These are phyloP conservation scores for Calendula officinalis DNA, from an alignment of 129 eudicot genomes.

Conservation along the genomic window DNA sequence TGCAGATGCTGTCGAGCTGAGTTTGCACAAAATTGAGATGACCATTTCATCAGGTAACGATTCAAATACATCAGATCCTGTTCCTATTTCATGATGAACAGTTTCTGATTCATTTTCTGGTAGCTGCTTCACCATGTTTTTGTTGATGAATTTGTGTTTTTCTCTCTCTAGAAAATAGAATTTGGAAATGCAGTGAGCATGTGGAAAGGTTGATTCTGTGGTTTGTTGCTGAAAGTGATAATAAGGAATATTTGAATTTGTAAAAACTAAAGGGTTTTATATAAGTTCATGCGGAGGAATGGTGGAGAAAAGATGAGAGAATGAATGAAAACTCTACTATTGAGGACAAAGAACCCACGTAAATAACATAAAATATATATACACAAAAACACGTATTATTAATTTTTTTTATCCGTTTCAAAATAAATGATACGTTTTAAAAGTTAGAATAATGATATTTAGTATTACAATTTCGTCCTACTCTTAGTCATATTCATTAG, in stretches of 20 bases:
- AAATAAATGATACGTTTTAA: too few relatives aligned
- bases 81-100: background rate
- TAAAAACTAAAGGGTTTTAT: background rate
- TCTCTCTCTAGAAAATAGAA: background rate
- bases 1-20: slow-evolving; percentile 30
- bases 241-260: background rate
- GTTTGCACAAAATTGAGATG: slow-evolving; percentile 29
- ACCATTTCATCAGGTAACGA: slow-evolving; percentile 43
- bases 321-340: slow-evolving; percentile 10
- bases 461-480: too few relatives aligned
- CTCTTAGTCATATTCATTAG: too few relatives aligned
- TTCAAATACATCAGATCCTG: slow-evolving; percentile 30
- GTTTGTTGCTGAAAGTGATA: slow-evolving; percentile 5
- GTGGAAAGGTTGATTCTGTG: background rate
- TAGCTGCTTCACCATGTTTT: background rate
- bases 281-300: slow-evolving; percentile 6
- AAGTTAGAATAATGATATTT: too few relatives aligned
- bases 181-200: background rate
- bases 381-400: background rate
- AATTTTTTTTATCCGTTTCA: too few relatives aligned
- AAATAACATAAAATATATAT: background rate
- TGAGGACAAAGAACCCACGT: slow-evolving; percentile 26
- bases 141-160: background rate
- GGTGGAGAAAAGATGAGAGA: slow-evolving; percentile 16
- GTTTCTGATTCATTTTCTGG: background rate